Conservation (phyloP, 1,284 basidiomycete genomes). For the Coriolopsis trogii region DNA sequence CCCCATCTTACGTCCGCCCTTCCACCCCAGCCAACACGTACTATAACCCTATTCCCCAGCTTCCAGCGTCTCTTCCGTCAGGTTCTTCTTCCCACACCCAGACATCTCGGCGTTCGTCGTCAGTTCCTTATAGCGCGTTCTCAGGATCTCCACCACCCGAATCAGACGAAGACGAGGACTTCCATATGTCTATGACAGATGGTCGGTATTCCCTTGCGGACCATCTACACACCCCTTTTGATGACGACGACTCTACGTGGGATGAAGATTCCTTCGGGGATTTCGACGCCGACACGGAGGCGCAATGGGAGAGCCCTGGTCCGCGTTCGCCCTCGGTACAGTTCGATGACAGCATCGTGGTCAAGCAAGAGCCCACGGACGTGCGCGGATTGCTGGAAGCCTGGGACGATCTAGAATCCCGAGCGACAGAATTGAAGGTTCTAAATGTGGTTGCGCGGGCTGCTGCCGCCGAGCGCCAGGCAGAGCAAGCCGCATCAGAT, state of each 20-base stretch:
- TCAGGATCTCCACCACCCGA: conserved; percentile 69
- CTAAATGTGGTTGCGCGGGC: conserved; percentile 44
- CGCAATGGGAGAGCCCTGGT: conserved; percentile 59
- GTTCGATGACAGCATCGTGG: conserved; percentile 38
- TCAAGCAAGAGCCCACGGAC: conserved; percentile 64
- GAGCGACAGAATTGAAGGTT: conserved; percentile 35
- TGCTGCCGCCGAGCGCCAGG: conserved; percentile 34
- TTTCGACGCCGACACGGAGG: conserved; percentile 49
- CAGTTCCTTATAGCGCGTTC: conserved; percentile 51
- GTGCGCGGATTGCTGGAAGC: conserved; percentile 63
- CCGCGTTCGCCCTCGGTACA: conserved; percentile 56
- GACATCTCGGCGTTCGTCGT: conserved; percentile 54
- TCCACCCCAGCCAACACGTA: conserved; percentile 52
- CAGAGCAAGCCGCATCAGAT: conserved; percentile 21
- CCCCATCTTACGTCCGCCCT: conserved; percentile 46
- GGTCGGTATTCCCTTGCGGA: conserved; percentile 35
- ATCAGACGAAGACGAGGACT: conserved; percentile 53
- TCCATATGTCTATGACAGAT: conserved; percentile 45
- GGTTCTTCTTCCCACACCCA: conserved; percentile 16
- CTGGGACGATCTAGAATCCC: conserved; percentile 57
- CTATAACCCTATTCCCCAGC: conserved; percentile 45
- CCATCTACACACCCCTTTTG: conserved; percentile 13
- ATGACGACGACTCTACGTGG: conserved; percentile 33
- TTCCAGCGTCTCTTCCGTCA: conserved; percentile 35
- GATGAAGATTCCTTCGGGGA: conserved; percentile 33